Percentiles rank a stretch among this genome's conserved stretches.
Evolutionary conservation across 2,329 filamentous ascomycete genomes (phyloP).

Genomic region (Fusarium sp.): DNA sequence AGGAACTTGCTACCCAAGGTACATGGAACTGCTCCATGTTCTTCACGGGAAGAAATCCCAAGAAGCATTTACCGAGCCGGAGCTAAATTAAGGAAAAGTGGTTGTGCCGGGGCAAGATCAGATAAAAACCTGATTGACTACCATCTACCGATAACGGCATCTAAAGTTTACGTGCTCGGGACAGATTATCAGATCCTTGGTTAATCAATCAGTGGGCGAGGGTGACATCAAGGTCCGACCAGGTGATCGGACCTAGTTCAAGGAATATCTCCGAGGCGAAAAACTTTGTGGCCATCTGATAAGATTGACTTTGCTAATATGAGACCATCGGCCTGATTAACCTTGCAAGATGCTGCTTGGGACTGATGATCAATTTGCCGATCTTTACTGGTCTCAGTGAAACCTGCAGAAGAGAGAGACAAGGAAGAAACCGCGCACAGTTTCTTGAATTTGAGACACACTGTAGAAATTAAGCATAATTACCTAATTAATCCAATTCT

Average conservation of each 20-base stretch:
- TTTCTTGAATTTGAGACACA: background rate
- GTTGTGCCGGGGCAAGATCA: background rate
- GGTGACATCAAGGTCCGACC: too few species aligned
- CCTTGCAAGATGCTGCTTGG: background rate
- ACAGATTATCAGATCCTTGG: background rate
- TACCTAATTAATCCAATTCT: background rate
- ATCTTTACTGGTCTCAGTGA: background rate
- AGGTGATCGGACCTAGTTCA: background rate
- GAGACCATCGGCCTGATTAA: background rate
- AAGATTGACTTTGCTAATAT: background rate
- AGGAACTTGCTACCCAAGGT: background rate
- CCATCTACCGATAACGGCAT: background rate
- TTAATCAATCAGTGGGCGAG: background rate
- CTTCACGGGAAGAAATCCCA: background rate
- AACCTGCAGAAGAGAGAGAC: background rate
- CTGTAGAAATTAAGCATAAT: background rate
- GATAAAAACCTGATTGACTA: background rate
- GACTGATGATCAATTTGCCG: background rate
- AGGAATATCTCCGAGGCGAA: background rate
- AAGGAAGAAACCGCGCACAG: background rate
- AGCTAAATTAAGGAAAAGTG: background rate
- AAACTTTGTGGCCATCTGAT: background rate
- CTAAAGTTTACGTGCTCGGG: background rate
- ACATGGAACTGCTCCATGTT: background rate
- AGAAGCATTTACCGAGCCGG: background rate